Conservation (phyloP, 176 grass and related monocot species). For the Urochloa ruziziensis region DNA sequence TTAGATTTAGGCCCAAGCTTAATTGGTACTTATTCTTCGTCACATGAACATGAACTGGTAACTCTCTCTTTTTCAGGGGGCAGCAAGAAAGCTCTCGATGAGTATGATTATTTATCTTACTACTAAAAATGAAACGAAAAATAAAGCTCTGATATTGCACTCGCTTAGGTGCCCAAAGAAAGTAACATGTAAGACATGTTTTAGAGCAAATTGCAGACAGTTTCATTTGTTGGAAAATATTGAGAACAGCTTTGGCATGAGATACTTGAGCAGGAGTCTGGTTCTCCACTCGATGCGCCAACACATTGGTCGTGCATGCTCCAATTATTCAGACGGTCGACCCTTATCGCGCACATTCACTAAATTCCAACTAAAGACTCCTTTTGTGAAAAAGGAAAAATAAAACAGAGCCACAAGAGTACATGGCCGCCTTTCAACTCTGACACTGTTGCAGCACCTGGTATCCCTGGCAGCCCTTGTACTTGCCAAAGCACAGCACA, state of each 20-base stretch:
- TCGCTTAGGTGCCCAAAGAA: not conserved
- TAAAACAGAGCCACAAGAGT: not conserved
- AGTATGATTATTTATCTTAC: not conserved
- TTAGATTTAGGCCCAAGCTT: not conserved
- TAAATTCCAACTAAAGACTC: not conserved
- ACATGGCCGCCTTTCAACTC: conserved; percentile 29
- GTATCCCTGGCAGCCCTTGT: conserved; percentile 31
- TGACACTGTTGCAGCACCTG: conserved; percentile 51
- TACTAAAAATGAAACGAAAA: not conserved
- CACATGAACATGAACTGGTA: not conserved
- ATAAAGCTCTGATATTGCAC: not conserved
- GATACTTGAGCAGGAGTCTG: not conserved
- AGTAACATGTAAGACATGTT: not conserved
- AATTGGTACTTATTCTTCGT: not conserved
- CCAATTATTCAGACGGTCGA: conserved; percentile 18
- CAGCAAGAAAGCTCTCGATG: not conserved
- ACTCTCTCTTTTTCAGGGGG: not conserved
- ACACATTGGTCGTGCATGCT: not conserved
- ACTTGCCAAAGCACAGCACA: conserved; percentile 35
- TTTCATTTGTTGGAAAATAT: not conserved
- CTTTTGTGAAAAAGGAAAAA: not conserved
- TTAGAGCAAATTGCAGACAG: not conserved
- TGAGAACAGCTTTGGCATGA: not conserved
- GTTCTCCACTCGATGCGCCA: not conserved
- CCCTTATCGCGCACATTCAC: not conserved